These are phyloP conservation scores for Populus pruinosa DNA, from an alignment of 345 rosid species.

Conservation along the genomic window DNA sequence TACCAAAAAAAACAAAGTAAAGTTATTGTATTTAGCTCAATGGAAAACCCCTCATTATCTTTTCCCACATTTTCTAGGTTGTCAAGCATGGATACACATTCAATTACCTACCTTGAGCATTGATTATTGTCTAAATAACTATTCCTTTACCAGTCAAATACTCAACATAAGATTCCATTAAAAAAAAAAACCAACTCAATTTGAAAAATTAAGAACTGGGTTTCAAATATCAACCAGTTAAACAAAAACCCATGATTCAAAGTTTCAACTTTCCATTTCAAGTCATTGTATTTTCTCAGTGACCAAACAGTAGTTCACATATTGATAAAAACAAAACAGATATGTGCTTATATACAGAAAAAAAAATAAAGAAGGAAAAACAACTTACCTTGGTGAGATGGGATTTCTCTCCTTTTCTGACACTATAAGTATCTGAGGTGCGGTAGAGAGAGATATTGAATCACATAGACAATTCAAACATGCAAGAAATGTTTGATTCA, in stretches of 20 bases:
- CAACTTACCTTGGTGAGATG: not conserved
- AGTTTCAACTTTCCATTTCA: not conserved
- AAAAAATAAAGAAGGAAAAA: not conserved
- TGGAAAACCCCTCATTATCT: not conserved
- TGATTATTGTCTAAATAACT: not conserved
- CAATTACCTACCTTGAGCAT: not conserved
- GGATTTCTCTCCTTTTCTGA: not conserved
- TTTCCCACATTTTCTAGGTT: not conserved
- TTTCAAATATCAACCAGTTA: not conserved
- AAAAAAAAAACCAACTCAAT: not conserved
- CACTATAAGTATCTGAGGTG: not conserved
- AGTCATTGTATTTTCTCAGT: not conserved
- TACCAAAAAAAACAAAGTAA: not conserved
- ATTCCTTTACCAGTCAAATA: not conserved
- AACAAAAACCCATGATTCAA: not conserved
- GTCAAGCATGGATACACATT: conserved; percentile 1
- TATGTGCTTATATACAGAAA: not conserved
- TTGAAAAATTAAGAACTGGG: not conserved
- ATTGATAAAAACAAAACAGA: not conserved
- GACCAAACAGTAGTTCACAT: not conserved
- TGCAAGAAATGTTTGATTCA: not conserved
- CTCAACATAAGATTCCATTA: not conserved
- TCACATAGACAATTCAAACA: not conserved
- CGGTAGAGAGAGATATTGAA: not conserved
- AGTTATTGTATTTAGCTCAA: not conserved